Evolutionary conservation across 2,329 filamentous ascomycete genomes (phyloP), one percentile per base, ranked within the genome.

Genomic region (Domatiomyces catenatus): DNA sequence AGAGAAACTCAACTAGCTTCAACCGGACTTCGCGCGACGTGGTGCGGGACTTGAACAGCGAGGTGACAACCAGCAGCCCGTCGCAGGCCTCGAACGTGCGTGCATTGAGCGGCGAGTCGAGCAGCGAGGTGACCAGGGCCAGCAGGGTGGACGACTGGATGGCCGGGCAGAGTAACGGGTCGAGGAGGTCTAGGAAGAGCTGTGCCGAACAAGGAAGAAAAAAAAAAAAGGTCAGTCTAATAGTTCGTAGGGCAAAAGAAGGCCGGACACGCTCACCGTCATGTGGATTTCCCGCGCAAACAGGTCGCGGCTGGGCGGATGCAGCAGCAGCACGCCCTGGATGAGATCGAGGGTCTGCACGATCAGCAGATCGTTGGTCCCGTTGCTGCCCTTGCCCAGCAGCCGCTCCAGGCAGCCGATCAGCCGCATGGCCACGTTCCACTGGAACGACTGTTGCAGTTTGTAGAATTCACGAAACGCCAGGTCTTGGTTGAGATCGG

Each of bases 401-500:
- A 95, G 76, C 52, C 86, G 77, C 66, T 95, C 88, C 44, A 96
- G 78, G 51, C 86, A 93, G 49, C 82, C 80, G 54, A 94, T 82
- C 54, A 96, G 75, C 54, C 88, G 81, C 69, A 87, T 81, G 12
- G 87, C 83, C 50, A 96, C 86, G 70, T 98, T 98, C 85, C 88
- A 96, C 70, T 96, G 87, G 64, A 98, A 98, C 2, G 89, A 86
- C 63, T 96, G 89, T 67, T 98, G 92, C 58, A 96, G 67, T 66
- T 94, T 87, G 73, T 94, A 95, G 72, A 96, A 96, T 67, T 95
- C 88, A 58, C 86, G 75, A 64, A 95, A 96, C 18, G 89, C 90
- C 18, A 85, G 86, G 66, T 96, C 92, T 56, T 82, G 78, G 18
- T 45, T 45, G n/a, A 45, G 43, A 17, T 59, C 20, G 64, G 43